Evolutionary conservation across 1,284 basidiomycete genomes (phyloP).

Genomic region (Irpex sp.): DNA sequence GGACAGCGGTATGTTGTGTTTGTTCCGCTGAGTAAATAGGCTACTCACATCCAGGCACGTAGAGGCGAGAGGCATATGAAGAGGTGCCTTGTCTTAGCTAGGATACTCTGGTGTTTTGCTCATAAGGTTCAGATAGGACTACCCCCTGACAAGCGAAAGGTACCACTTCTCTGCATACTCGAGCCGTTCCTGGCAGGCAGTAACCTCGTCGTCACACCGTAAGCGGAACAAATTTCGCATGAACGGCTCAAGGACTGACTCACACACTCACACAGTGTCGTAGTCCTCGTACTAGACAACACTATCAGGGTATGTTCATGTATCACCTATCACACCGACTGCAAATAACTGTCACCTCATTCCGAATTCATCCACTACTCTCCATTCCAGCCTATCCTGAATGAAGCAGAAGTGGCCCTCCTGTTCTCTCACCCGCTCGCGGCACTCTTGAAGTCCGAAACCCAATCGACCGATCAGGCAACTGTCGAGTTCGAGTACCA

Average conservation of each 20-base stretch:
- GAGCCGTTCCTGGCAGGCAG: slow-evolving; percentile 76
- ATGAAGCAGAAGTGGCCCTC: slow-evolving; percentile 70
- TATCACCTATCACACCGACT: neutral
- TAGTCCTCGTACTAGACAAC: slow-evolving; percentile 77
- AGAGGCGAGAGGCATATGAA: slow-evolving; percentile 75
- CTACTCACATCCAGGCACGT: neutral
- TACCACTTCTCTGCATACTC: slow-evolving; percentile 70
- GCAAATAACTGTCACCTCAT: neutral
- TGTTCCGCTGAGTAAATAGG: neutral
- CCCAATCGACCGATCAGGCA: slow-evolving; percentile 58
- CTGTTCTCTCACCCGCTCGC: slow-evolving; percentile 81
- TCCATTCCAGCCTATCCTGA: slow-evolving; percentile 65
- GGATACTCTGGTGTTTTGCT: neutral
- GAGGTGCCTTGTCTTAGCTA: slow-evolving; percentile 40
- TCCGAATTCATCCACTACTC: slow-evolving; percentile 1
- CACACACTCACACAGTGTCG: slow-evolving; percentile 48
- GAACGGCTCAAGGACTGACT: neutral
- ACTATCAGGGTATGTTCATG: slow-evolving; percentile 49
- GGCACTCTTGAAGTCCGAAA: slow-evolving; percentile 65
- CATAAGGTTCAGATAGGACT: slow-evolving; percentile 65
- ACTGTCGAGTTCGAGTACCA: slow-evolving; percentile 37
- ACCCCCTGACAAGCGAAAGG: slow-evolving; percentile 60
- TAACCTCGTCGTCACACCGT: slow-evolving; percentile 78
- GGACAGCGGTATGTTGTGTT: slow-evolving; percentile 64
- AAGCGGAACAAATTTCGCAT: slow-evolving; percentile 25